These are phyloP conservation scores for Chloromonas sp. DNA, from an alignment of 163 green algal species.

Conservation along the genomic window DNA sequence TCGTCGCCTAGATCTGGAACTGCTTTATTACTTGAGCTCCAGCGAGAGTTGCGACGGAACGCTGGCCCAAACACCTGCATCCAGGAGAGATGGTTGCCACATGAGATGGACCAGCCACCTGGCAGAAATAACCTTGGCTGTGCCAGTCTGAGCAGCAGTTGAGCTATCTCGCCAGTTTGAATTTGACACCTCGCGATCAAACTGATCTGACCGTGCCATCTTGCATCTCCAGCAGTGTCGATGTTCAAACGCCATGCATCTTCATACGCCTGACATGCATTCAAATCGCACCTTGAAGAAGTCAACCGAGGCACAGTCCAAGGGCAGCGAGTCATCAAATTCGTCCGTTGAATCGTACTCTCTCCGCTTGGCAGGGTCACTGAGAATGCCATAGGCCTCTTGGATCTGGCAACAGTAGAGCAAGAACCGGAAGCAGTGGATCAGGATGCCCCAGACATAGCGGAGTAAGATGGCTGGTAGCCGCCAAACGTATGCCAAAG, in stretches of 20 bases:
- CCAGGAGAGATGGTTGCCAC: neutral
- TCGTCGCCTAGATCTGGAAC: constrained; percentile 76
- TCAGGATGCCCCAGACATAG: too few relatives aligned
- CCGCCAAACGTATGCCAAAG: too few relatives aligned
- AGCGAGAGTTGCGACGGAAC: constrained; percentile 86
- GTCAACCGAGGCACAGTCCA: constrained; percentile 61
- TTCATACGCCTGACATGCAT: too few relatives aligned
- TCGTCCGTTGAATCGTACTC: constrained; percentile 91
- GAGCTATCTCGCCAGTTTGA: too few relatives aligned
- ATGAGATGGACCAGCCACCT: neutral
- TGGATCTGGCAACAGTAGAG: constrained; percentile 8
- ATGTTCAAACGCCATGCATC: too few relatives aligned
- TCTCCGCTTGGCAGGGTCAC: constrained; percentile 78
- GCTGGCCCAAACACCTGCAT: constrained; percentile 82
- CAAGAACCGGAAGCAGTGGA: too few relatives aligned
- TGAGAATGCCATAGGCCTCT: constrained; percentile 47
- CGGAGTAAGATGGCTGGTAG: too few relatives aligned
- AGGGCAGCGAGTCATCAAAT: constrained; percentile 92
- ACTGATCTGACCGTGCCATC: too few relatives aligned
- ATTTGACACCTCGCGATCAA: too few relatives aligned
- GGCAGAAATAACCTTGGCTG: too few relatives aligned
- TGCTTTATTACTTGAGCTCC: constrained; percentile 60
- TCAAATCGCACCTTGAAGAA: constrained; percentile 76
- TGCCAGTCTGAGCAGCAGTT: too few relatives aligned
- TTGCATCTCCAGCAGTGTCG: too few relatives aligned